Evolutionary conservation across 208 protist genomes (phyloP), one percentile per base, ranked within the genome.

Genomic region (Leishmania tropica): DNA sequence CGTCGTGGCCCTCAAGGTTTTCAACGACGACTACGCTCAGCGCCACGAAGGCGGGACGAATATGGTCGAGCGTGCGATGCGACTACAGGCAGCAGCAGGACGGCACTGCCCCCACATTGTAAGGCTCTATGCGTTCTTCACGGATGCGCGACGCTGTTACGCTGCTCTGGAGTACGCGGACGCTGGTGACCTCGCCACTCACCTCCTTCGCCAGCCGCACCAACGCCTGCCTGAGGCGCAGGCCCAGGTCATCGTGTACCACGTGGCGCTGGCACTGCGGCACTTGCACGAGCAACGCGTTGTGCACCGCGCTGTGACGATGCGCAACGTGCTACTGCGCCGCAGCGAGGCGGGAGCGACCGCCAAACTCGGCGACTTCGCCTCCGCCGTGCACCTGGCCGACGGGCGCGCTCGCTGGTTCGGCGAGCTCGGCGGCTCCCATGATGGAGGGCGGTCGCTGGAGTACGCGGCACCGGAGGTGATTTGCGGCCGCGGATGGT

Each of bases 391-490:
- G 24, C 82, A 83, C 3, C 77, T 87, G 0, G 40, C 51, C 62
- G 3, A 48, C 35, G 28, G 19, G 15, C 21, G 17, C 31, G 48
- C 51, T 42, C 45, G 48, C 53, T 62, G 68, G 56, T 5, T 60
- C 15, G 75, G 80, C n/a, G 60, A 60, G 15, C 21, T 11, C 1
- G 79, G 70, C 11, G 58, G 11, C 35, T 3, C 42, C 35, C n/a
- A 28, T 40, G 68, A 56, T 42, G 24, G 60, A 1, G 60, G 45
- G 65, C n/a, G n/a, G 11, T 99, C 99, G 24, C 86, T 99, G 5
- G 99, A 99, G 90, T 99, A 99, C 87, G 85, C 99, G 13, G 91
- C 99, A 10, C 99, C 99, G 0, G 99, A 99, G 88, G 94, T 98
- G 80, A 24, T 97, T 40, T 78, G 94, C 13, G 74, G 77, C 53